Conservation (phyloP, 768 basidiomycete species). For the Leccinum arenicola region DNA sequence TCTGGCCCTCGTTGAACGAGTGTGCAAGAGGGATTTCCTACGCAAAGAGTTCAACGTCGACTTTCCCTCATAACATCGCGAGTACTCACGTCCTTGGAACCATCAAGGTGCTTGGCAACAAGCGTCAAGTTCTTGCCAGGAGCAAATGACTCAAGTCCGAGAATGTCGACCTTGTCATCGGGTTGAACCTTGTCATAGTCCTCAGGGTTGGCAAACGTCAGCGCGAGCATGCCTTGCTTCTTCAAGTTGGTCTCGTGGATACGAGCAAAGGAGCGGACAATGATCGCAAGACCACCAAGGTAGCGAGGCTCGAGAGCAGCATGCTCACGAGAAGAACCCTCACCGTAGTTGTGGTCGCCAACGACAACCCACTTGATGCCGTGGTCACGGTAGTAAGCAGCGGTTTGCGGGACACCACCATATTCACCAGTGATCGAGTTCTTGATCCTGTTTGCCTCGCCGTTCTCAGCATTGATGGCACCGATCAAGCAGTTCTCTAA, state of each 20-base stretch:
- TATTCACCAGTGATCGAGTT: constrained; percentile 87
- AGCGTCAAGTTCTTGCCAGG: constrained; percentile 91
- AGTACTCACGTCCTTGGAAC: constrained; percentile 57
- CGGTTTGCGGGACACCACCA: constrained; percentile 81
- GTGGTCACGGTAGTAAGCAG: constrained; percentile 82
- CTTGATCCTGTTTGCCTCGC: constrained; percentile 93
- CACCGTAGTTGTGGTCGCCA: constrained; percentile 95
- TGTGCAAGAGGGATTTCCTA: constrained; percentile 79
- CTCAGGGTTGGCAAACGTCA: constrained; percentile 87
- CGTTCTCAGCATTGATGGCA: constrained; percentile 94
- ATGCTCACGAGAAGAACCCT: constrained; percentile 97
- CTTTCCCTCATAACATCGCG: background rate
- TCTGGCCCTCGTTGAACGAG: constrained; percentile 96
- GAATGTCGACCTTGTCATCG: constrained; percentile 83
- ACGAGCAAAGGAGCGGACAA: constrained; percentile 94
- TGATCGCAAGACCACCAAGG: constrained; percentile 94
- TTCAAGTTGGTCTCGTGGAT: constrained; percentile 99
- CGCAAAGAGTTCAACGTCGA: constrained; percentile 16
- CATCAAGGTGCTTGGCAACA: constrained; percentile 79
- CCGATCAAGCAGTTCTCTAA: constrained; percentile 96
- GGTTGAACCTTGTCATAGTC: constrained; percentile 95
- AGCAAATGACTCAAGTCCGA: constrained; percentile 84
- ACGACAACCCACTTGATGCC: constrained; percentile 97
- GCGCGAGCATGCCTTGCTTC: constrained; percentile 98
- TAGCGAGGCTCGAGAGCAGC: constrained; percentile 94